Base-by-base conservation (phyloP, 2,329 filamentous ascomycete genomes). In the Atkinsonella hypoxylon region DNA sequence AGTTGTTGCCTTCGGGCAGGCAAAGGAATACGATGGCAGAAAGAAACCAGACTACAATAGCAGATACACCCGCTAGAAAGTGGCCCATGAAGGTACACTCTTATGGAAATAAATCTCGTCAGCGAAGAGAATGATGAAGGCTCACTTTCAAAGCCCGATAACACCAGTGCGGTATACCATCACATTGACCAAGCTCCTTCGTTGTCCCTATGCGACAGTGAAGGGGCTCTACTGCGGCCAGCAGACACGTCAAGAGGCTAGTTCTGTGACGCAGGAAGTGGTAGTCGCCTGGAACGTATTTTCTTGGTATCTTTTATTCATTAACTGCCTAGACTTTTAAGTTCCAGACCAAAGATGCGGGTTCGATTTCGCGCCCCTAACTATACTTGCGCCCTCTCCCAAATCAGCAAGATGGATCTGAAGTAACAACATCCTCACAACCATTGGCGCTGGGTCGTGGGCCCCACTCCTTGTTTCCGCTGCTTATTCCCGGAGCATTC, bases 141-240 rank as follows among this genome's bases (percentile, higher is more conserved):
- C 6, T 15, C 17, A 12, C 41, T 6, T 10, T 1, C 42, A 38
- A 30, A 32, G n/a, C 48, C 48, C 12, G 42, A 50, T 2, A 11
- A 45, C 22, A 39, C 45, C 13, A 45, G 42, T 6, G 32, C 41
- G 15, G 26, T 45, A 3, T 50, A 50, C 26, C 48, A 45, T 20
- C 40, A 50, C 42, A 45, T 50, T 17, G 32, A 41, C 18, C 41
- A 47, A 47, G 15, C 32, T 26, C 32, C 45, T 39, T 40, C 45
- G 9, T 39, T 47, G 20, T 40, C 36, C 45, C 13, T 41, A 26
- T 40, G 45, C 31, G 22, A 26, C 18, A n/a, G 45, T n/a, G 17
- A 47, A 13, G 45, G 36, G 17, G 17, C 40, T 30, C 17, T 41
- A 20, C 36, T 47, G 1, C 20, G 20, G 40, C 40, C 40, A 12